phyloP scores from a whole-genome alignment of 495 filamentous ascomycete genomes.

The Penicillium daleae region DNA sequence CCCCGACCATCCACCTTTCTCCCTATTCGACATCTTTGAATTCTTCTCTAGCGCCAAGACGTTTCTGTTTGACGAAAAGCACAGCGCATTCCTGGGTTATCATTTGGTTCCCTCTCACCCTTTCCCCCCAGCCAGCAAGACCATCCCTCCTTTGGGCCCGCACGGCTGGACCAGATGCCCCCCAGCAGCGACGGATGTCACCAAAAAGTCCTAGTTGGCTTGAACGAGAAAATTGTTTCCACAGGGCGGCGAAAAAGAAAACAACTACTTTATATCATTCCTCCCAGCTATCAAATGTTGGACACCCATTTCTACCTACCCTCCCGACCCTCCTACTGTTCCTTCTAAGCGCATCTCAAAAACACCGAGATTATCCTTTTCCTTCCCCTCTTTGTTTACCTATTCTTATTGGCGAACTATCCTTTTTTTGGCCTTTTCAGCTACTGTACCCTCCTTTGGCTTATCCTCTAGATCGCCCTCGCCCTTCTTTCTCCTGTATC shows the following conservation, averaged over 20 bases:
- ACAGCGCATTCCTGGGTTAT: conserved; percentile 21
- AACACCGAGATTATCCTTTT: not conserved
- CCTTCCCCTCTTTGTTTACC: not conserved
- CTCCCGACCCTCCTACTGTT: not conserved
- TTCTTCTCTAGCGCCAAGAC: conserved; percentile 12
- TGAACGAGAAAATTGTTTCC: conserved; percentile 8
- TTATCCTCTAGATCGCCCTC: conserved; percentile 10
- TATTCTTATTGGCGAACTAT: not conserved
- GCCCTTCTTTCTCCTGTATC: conserved; percentile 22
- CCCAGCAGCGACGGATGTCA: conserved; percentile 9
- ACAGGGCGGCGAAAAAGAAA: not conserved
- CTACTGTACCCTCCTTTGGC: conserved; percentile 9
- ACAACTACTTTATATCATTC: not conserved
- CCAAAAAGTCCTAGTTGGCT: conserved; percentile 1
- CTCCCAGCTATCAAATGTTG: not conserved
- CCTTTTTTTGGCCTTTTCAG: conserved; percentile 4
- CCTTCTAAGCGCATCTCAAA: conserved; percentile 1
- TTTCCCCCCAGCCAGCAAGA: not conserved
- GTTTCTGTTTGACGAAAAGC: conserved; percentile 23
- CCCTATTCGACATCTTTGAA: conserved; percentile 9
- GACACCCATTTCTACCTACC: not conserved
- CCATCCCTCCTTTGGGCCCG: conserved; percentile 11
- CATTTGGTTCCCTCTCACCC: not conserved
- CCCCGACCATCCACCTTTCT: conserved; percentile 4
- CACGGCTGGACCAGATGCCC: conserved; percentile 32